A percentile compares a stretch with the other conserved stretches of the same genome.
These are phyloP conservation scores for Amesomyces nigricolor DNA, from an alignment of 2,329 filamentous ascomycete genomes.

Conservation along the genomic window DNA sequence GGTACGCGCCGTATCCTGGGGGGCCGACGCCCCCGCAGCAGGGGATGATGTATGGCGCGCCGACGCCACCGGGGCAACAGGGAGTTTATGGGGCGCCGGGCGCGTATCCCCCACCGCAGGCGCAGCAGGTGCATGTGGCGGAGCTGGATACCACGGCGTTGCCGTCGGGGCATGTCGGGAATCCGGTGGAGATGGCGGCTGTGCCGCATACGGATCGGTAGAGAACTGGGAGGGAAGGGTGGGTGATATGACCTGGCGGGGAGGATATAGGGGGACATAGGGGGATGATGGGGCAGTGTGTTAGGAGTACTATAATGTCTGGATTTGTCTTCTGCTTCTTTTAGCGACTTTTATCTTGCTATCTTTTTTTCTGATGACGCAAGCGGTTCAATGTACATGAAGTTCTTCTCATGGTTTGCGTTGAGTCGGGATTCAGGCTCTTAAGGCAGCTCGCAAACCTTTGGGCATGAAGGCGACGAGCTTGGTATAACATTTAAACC, in stretches of 20 bases:
- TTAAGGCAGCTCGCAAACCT: too few relatives aligned
- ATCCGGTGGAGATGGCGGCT: constrained; percentile 20
- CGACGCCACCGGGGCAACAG: not conserved
- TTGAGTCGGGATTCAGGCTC: too few relatives aligned
- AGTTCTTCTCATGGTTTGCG: not conserved
- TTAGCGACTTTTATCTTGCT: too few relatives aligned
- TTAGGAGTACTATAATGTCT: too few relatives aligned
- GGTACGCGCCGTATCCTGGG: constrained; percentile 4
- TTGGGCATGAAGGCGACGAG: too few relatives aligned
- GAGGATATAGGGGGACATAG: not conserved
- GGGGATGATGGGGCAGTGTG: too few relatives aligned
- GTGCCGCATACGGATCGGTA: not conserved
- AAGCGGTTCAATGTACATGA: not conserved
- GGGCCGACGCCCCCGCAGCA: not conserved
- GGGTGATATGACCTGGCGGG: not conserved
- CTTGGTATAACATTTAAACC: too few relatives aligned
- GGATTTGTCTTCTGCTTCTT: too few relatives aligned
- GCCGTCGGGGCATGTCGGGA: constrained; percentile 7
- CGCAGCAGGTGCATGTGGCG: not conserved
- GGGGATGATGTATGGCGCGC: not conserved
- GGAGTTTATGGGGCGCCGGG: not conserved
- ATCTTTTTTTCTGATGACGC: not conserved
- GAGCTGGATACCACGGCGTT: constrained; percentile 13
- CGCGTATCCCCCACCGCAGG: constrained; percentile 1
- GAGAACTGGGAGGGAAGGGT: not conserved